phyloP scores from a whole-genome alignment of 768 basidiomycete species.

The Termitomyces sp. region DNA sequence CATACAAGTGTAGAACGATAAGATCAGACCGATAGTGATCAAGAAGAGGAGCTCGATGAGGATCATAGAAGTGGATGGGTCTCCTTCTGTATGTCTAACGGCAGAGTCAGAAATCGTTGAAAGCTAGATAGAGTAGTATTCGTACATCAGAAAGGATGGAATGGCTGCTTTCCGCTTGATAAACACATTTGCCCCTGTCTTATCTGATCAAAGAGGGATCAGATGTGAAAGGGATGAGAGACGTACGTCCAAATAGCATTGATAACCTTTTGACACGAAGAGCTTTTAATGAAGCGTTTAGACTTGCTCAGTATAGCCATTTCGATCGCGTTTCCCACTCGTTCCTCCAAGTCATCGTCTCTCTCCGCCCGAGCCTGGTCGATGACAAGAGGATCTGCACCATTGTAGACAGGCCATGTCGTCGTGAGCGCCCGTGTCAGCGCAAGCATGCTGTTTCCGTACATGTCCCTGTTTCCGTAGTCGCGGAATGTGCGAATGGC shows the following conservation, averaged over 20 bases:
- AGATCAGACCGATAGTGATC: constrained; percentile 84
- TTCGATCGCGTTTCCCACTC: constrained; percentile 91
- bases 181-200: constrained; percentile 84
- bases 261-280: constrained; percentile 89
- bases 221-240: background rate
- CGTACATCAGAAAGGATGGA: constrained; percentile 87
- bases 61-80: constrained; percentile 93
- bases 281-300: constrained; percentile 86
- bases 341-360: constrained; percentile 71
- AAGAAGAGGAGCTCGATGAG: constrained; percentile 88
- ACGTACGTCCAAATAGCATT: constrained; percentile 76
- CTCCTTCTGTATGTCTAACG: constrained; percentile 87
- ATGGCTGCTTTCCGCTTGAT: constrained; percentile 84
- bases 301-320: constrained; percentile 87
- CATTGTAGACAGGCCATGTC: constrained; percentile 78
- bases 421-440: constrained; percentile 74
- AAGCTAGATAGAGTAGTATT: constrained; percentile 3
- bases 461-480: constrained; percentile 52
- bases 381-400: constrained; percentile 62
- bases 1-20: background rate
- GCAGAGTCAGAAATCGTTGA: background rate
- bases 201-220: constrained; percentile 1
- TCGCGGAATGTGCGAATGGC: constrained; percentile 78
- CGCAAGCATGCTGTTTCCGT: constrained; percentile 67
- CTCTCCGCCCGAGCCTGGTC: constrained; percentile 59